Evolutionary conservation across 371 early-diverging fungal species (phyloP), one percentile per base, ranked within the genome.

Genomic region (Mortierella polycephala): DNA sequence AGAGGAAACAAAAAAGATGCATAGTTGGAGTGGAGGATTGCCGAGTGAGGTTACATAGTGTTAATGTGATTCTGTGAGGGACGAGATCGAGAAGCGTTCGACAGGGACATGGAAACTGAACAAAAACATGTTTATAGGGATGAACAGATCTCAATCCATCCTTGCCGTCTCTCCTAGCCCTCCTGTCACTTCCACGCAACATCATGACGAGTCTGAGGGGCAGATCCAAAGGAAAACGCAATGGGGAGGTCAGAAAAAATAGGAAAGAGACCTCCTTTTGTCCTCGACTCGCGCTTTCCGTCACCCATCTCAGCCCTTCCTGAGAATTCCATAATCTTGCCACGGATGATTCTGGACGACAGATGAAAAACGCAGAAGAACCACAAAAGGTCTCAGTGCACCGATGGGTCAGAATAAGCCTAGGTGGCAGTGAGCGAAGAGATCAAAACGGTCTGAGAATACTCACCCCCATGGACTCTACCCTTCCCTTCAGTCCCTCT

Each of bases 151-250:
- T 40, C 67, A 67, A 62, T 72, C 54, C 62, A 52, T 53, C 67
- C 73, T 72, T 73, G 60, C 13, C 13, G 30, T 60, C 74, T 73
- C 68, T 30, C 74, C 62, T 63, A 7, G 16, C 60, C 50, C 13
- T 52, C 74, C 44, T 57, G 13, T 59, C 20, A 14, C 21, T 23
- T 41, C 41, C 60, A 45, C 45, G 54, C 46, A 60, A n/a, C 2
- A 55, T 18, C 21, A 44, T 9, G 16, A 51, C 30, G 30, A 30
- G 30, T 30, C 30, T 30, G 30, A 30, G 30, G 30, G 49, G 51
- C 23, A 20, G 12, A 46, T 58, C 44, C 12, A 58, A 58, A 58
- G 14, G 46, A 46, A 12, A 44, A 39, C 7, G 47, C 2, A 23
- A 57, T 30, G 18, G 45, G 21, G 53, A 42, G 40, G 49, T 57